Evolutionary conservation across 2,329 filamentous ascomycete species (phyloP), one percentile per base, ranked within the genome.

Genomic region (Aureobasidium uvarum): DNA sequence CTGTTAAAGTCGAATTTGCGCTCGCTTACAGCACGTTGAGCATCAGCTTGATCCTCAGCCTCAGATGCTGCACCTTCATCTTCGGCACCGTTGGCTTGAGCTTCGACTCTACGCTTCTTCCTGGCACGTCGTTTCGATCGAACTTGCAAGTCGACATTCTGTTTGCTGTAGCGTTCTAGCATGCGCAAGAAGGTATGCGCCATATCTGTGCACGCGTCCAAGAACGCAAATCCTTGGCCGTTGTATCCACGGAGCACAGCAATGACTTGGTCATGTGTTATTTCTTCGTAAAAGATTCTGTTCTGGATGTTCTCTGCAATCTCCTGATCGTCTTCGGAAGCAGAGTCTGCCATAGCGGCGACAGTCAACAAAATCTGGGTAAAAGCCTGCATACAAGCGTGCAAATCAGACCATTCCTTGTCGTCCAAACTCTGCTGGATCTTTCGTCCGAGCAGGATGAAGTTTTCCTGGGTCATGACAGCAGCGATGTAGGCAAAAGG

Each of bases 221-320:
- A 83, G 71, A 97, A 99, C 64, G 92, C 91, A 71, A 97, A 95
- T 0, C 91, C 90, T 78, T 98, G 95, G 67, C 94, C 91, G 70
- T 96, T 96, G 79, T 96, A 98, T n/a, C 85, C 88, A 68, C 89
- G 84, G 0, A 94, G 83, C 62, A 97, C 90, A 66, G 87, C 85
- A 36, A 94, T 85, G 60, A 99, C 85, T 28, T 90, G 84, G 68
- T 99, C 94, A 72, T 99, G 93, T 0, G 93, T 97, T 0, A 91
- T 86, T 73, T 98, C 92, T 77, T 99, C 95, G 78, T 99, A 99
- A 76, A 99, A 99, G n/a, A 99, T 91, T 67, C 94, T 91, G 72
- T 90, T 96, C 62, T 96, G 86, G 14, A 96, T 97, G 71, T 99
- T 99, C 74, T 99, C 94, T 0, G 95, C 94, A 74, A 99, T 98